Percentiles rank a stretch among this genome's conserved stretches.
Conservation (phyloP, 140 eudicot genomes). For the Stevia rebaudiana region DNA sequence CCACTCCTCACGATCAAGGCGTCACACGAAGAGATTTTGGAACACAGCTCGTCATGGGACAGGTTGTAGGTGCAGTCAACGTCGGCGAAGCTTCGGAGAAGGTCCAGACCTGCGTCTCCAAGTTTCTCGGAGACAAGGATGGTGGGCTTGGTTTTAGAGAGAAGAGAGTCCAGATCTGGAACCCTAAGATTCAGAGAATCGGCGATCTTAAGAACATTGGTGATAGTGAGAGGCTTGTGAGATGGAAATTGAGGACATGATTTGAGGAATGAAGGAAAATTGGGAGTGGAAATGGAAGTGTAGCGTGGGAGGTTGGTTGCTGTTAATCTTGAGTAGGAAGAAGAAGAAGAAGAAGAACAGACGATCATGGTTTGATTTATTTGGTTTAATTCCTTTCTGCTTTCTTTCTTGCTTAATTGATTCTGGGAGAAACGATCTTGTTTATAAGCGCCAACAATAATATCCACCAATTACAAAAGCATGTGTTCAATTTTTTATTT, state of each 20-base stretch:
- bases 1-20: slow-evolving; percentile 79
- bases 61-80: slow-evolving; percentile 57
- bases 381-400: too few relatives aligned
- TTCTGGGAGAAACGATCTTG: too few relatives aligned
- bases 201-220: slow-evolving; percentile 23
- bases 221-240: not conserved
- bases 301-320: not conserved
- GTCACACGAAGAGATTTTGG: slow-evolving; percentile 49
- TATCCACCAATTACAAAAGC: too few relatives aligned
- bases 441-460: too few relatives aligned
- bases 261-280: not conserved
- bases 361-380: slow-evolving; percentile 16
- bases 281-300: slow-evolving; percentile 8
- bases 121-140: slow-evolving; percentile 76
- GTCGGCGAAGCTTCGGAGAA: slow-evolving; percentile 42
- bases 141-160: slow-evolving; percentile 29
- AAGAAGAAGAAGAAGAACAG: slow-evolving; percentile 4
- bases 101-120: slow-evolving; percentile 63
- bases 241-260: not conserved
- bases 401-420: too few relatives aligned
- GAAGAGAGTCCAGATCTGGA: slow-evolving; percentile 20
- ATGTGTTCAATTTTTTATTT: too few relatives aligned
- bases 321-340: not conserved
- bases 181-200: slow-evolving; percentile 1
- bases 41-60: slow-evolving; percentile 49